Evolutionary conservation across 768 basidiomycete genomes (phyloP).

Genomic region (Leccinellum luteum): DNA sequence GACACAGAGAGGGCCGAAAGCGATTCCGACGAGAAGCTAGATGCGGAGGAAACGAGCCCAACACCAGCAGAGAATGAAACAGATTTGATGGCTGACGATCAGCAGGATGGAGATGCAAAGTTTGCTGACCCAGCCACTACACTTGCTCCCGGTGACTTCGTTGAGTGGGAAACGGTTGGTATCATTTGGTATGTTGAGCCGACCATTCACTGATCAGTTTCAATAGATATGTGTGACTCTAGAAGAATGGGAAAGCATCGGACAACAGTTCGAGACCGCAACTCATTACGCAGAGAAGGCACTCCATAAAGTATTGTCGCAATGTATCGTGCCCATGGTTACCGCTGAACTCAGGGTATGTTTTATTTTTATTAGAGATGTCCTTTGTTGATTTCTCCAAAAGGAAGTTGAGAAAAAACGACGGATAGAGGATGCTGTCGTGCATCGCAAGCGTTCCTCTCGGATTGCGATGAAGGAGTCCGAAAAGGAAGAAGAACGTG

Average conservation of each 20-base stretch:
- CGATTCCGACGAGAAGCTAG: not conserved
- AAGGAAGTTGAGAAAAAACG: constrained; percentile 65
- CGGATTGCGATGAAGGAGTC: constrained; percentile 80
- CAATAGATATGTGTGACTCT: constrained; percentile 77
- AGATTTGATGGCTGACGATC: constrained; percentile 4
- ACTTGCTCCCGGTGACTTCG: constrained; percentile 47
- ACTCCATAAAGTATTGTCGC: constrained; percentile 64
- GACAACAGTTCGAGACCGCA: constrained; percentile 70
- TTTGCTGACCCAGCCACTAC: not conserved
- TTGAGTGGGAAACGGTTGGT: constrained; percentile 92
- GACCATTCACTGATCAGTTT: not conserved
- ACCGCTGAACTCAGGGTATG: constrained; percentile 62
- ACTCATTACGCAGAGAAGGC: constrained; percentile 80
- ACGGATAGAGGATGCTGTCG: constrained; percentile 68
- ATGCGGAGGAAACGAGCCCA: constrained; percentile 2
- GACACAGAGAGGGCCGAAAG: constrained; percentile 21
- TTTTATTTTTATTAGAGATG: not conserved
- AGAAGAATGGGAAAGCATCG: constrained; percentile 81
- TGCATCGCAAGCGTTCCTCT: constrained; percentile 87
- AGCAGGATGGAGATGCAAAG: not conserved
- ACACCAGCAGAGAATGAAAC: not conserved
- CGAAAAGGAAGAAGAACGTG: constrained; percentile 71
- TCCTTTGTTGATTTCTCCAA: constrained; percentile 8
- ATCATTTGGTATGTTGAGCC: not conserved
- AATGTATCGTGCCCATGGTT: constrained; percentile 69